Evolutionary conservation across 164 flowering plant species (phyloP).

Genomic region (Stephania yunnanensis): DNA sequence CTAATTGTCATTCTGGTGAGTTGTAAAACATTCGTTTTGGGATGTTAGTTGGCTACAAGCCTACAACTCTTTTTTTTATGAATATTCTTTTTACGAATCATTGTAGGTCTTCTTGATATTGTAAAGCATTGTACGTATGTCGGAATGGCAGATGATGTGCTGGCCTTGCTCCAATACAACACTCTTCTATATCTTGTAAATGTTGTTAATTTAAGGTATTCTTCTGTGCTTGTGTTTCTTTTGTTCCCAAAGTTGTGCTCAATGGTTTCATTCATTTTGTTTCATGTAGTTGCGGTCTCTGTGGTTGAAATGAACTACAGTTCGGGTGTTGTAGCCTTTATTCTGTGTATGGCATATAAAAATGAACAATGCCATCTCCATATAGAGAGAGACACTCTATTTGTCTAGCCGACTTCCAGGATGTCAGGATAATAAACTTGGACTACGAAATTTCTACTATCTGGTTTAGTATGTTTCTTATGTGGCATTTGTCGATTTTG

Average conservation of each 20-base stretch:
- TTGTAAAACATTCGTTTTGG: neutral
- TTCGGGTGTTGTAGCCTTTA: neutral
- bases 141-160: constrained; percentile 94
- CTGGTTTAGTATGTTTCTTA: neutral
- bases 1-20: constrained; percentile 66
- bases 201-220: constrained; percentile 81
- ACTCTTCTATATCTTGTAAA: constrained; percentile 85
- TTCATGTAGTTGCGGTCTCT: neutral
- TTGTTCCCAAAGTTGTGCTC: neutral
- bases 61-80: neutral
- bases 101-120: constrained; percentile 69
- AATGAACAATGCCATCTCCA: neutral
- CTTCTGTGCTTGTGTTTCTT: neutral
- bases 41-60: neutral
- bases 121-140: constrained; percentile 70
- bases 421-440: constrained; percentile 1
- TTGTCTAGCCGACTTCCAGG: neutral
- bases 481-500: neutral
- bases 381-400: neutral
- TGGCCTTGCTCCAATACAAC: constrained; percentile 83
- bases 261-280: neutral
- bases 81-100: constrained; percentile 1
- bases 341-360: neutral
- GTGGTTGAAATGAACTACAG: neutral
- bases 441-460: constrained; percentile 1